Conservation (phyloP, 108 stramenopile species). For the Nitzschia sp. region DNA sequence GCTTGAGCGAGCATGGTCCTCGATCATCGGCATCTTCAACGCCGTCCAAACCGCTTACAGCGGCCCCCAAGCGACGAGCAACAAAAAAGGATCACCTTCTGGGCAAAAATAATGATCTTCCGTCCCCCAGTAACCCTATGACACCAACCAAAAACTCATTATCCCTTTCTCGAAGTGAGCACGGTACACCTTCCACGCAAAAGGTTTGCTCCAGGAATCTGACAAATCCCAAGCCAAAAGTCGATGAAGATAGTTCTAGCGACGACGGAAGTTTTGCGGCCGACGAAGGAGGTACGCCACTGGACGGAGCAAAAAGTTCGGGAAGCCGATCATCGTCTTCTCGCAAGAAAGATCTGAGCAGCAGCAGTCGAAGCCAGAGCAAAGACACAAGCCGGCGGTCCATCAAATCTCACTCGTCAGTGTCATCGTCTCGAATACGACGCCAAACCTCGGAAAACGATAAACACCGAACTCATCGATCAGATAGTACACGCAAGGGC, state of each 20-base stretch:
- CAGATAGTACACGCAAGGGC: background rate
- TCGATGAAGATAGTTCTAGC: background rate
- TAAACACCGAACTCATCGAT: background rate
- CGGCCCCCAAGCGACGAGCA: background rate
- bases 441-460: background rate
- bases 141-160: background rate
- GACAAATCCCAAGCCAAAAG: background rate
- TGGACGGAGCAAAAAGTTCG: background rate
- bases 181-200: constrained; percentile 6
- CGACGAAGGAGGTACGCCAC: background rate
- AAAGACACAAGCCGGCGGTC: too few species aligned
- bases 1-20: constrained; percentile 10
- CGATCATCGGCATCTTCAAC: background rate
- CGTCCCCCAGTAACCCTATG: background rate
- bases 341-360: background rate
- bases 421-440: background rate
- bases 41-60: too few species aligned
- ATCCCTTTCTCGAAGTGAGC: constrained; percentile 1
- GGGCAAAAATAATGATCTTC: background rate
- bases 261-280: constrained; percentile 4
- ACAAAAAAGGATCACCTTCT: background rate
- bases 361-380: background rate
- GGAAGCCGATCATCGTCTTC: background rate
- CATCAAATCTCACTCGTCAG: too few species aligned
- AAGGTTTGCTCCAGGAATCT: background rate